phyloP scores from a whole-genome alignment of 352 stramenopile species.

The Phytopythium delawarense region DNA sequence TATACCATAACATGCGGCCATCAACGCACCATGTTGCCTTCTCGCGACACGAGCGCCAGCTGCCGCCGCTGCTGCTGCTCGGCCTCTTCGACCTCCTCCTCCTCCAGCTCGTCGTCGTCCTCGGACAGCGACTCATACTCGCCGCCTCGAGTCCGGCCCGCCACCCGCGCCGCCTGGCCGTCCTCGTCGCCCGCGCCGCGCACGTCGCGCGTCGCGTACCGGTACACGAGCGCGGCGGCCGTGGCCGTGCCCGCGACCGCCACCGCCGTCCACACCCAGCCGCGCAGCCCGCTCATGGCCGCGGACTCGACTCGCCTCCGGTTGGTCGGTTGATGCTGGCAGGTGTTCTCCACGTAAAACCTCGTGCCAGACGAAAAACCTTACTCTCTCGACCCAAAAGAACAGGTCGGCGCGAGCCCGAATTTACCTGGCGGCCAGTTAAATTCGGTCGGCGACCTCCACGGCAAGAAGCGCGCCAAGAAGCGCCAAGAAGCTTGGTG shows the following conservation, averaged over 20 bases:
- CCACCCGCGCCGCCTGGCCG: constrained; percentile 7
- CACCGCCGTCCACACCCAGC: constrained; percentile 61
- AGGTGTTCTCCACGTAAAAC: no score
- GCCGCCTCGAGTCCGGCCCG: constrained; percentile 21
- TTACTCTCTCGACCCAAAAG: no score
- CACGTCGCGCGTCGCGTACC: constrained; percentile 45
- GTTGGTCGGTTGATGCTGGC: no score
- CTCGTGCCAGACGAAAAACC: no score
- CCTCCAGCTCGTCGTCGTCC: constrained; percentile 30
- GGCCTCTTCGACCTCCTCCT: constrained; percentile 12
- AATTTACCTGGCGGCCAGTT: no score
- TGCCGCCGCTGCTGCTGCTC: constrained; percentile 53
- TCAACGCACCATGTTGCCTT: constrained; percentile 44
- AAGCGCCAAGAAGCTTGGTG: not conserved
- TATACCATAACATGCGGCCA: not conserved
- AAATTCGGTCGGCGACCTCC: no score
- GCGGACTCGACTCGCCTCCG: no score
- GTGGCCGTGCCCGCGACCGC: constrained; percentile 66
- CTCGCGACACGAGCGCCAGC: constrained; percentile 30
- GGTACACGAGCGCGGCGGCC: constrained; percentile 52
- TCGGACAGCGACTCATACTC: constrained; percentile 43
- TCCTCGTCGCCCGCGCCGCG: constrained; percentile 19
- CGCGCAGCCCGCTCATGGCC: constrained; percentile 28
- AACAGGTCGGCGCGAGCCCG: no score
- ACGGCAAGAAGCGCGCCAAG: no score